Base-by-base conservation (phyloP, 352 stramenopile genomes). In the Pythium scleroteichum region DNA sequence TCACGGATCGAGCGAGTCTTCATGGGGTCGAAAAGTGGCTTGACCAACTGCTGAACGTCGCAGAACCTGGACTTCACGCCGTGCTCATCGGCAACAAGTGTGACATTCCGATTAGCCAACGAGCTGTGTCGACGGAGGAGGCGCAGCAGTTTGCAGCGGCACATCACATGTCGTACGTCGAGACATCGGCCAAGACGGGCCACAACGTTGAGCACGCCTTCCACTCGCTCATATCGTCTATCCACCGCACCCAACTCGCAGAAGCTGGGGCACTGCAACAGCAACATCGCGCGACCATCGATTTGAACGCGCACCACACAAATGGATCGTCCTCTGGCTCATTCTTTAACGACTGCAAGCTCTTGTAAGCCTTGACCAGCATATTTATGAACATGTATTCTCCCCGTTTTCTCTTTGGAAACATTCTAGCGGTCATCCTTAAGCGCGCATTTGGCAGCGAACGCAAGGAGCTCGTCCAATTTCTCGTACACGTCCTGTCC, bases 141-240 rank as follows among this genome's bases (percentile, higher is more conserved):
- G 84, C 79, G 0, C 75, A 85, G 35, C 67, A 85, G 42, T 93
- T 87, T 65, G 84, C 84, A 1, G 71, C 71, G 7, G 59, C 72
- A 14, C 78, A 88, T 14, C 79, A 91, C 72, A 86, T 93, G 84
- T 64, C 67, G 33, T 93, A 90, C 68, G 62, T 92, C 27, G 84
- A 93, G 62, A 92, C 84, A n/a, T 90, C 81, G 13, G 84, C 84
- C 51, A 90, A 90, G 72, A 90, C 79, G 0, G 82, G 80, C 3
- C 55, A 78, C 22, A 87, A 90, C 45, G 84, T 90, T 0, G 66
- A 86, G 27, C 57, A 76, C 14, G 79, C 75, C 4, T 93, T 93
- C 65, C 70, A 75, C 24, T 63, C 65, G 20, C 69, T 93, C 20
- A 78, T 93, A 53, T 53, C 66, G 7, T 66, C 78, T 0, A 79